Evolutionary conservation across 495 filamentous ascomycete species (phyloP).

Genomic region (Bathelium albidoporum): DNA sequence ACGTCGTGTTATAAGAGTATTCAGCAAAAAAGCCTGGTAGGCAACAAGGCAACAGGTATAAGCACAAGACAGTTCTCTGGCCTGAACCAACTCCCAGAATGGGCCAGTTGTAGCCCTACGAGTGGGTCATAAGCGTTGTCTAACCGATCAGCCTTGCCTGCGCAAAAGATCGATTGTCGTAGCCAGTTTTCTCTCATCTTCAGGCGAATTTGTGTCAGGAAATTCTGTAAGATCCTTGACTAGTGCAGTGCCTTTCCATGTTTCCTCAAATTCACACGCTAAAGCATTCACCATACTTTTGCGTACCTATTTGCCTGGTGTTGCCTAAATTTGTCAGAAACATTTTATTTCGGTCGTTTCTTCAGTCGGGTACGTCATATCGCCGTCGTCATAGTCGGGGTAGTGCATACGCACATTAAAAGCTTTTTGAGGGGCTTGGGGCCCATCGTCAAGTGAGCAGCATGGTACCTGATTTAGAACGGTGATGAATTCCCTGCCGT

Average conservation of each 20-base stretch:
- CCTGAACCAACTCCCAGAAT: no score
- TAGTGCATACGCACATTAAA: background rate
- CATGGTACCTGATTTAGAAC: no score
- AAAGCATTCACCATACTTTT: conserved; percentile 6
- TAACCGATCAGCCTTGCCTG: no score
- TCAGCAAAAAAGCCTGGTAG: no score
- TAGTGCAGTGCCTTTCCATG: background rate
- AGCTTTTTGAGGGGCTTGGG: conserved; percentile 3
- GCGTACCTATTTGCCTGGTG: conserved; percentile 7
- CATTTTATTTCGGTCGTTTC: background rate
- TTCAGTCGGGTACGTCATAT: conserved; percentile 4
- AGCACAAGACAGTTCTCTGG: no score
- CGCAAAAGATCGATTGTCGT: no score
- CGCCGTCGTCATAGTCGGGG: background rate
- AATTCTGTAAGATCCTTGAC: background rate
- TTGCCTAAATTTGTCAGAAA: background rate
- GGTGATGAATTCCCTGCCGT: no score
- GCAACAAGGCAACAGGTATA: no score
- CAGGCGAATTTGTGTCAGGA: background rate
- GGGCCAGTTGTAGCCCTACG: no score
- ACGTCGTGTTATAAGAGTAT: no score
- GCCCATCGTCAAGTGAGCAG: no score
- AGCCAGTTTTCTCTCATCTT: background rate
- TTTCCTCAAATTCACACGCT: background rate
- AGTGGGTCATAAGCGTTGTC: no score